Evolutionary conservation across 306 rosid genomes (phyloP).

Genomic region (Hippophae gyantsensis): DNA sequence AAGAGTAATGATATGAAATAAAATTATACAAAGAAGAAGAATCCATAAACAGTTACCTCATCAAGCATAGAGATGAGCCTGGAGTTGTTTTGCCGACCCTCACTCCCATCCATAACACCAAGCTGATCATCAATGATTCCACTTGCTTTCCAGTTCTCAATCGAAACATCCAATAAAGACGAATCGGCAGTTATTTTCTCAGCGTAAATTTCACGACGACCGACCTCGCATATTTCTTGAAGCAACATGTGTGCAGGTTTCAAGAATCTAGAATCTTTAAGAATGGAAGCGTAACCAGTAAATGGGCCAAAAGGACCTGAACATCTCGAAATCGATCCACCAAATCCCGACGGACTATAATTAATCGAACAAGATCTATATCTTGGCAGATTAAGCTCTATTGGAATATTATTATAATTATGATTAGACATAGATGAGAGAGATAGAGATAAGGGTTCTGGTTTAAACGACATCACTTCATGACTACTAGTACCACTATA

Average conservation of each 20-base stretch:
- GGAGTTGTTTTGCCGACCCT: conserved; percentile 39
- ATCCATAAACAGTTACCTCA: conserved; percentile 39
- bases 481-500: not conserved
- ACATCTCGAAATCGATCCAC: conserved; percentile 23
- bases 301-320: conserved; percentile 54
- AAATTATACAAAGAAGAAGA: not conserved
- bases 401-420: conserved; percentile 4
- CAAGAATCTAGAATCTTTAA: conserved; percentile 68
- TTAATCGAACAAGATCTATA: conserved; percentile 18
- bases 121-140: conserved; percentile 2
- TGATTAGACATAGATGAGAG: conserved; percentile 40
- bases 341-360: conserved; percentile 8
- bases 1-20: too few relatives aligned
- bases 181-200: conserved; percentile 29
- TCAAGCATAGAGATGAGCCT: conserved; percentile 62
- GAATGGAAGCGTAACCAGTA: conserved; percentile 55
- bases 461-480: conserved; percentile 38
- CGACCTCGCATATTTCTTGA: conserved; percentile 50
- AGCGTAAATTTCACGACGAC: conserved; percentile 24
- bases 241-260: conserved; percentile 67
- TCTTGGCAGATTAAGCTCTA: conserved; percentile 43
- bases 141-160: conserved; percentile 23
- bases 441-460: conserved; percentile 67
- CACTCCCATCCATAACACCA: conserved; percentile 24
- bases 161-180: conserved; percentile 31